Evolutionary conservation across 352 stramenopile genomes (phyloP), one percentile per base, ranked within the genome.

Genomic region (Phytophthora tentaculata): DNA sequence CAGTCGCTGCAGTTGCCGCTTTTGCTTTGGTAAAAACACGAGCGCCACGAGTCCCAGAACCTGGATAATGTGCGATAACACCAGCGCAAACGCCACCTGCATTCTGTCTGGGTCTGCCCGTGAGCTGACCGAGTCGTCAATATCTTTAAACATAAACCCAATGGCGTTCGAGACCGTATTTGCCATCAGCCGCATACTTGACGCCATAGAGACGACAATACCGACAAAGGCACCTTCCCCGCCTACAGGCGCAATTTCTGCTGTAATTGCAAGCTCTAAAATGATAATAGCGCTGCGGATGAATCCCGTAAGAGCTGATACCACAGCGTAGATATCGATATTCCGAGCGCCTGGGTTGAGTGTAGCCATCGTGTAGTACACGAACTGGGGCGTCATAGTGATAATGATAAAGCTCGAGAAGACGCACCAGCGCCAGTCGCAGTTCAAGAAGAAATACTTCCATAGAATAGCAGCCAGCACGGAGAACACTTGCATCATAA

Each of bases 11-110:
- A 89, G 44, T 29, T 80, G 59, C 1, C 64, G 55, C 47, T 86
- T 88, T 65, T 90, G 81, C 17, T 69, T 73, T 0, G 83, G 81
- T n/a, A 88, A 43, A 54, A 86, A 85, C 10, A 73, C 52, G 16
- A 90, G 59, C 1, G 69, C 77, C 14, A 80, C 67, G 7, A 82
- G 61, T 17, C 74, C 79, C 8, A 90, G 19, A 7, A 85, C 23
- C 58, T 84, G 74, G 56, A 86, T 73, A 19, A 67, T 62, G 61
- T 80, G 84, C 44, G 71, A 85, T 17, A 88, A 67, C 1, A 77
- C 61, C n/a, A 90, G 51, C 9, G 73, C 74, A 24, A 83, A 67
- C 20, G 74, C 66, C 52, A 88, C 79, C 35, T 74, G 71, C 56
- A 72, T 68, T 14, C 52, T 41, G 14, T 73, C 62, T 16, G 67